Evolutionary conservation across 108 stramenopile species (phyloP).

Genomic region (Fragilaria radians): DNA sequence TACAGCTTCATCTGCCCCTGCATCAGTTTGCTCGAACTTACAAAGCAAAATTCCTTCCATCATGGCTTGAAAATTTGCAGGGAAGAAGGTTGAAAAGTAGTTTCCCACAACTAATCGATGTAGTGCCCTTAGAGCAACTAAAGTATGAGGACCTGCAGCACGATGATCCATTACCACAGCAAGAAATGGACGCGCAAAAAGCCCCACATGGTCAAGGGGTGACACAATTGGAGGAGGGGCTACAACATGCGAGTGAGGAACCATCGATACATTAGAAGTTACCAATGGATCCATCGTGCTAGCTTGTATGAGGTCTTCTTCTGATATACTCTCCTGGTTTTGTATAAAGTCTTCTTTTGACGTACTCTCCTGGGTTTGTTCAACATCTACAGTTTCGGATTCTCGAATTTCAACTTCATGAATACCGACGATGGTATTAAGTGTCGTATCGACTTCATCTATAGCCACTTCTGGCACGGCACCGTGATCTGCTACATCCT

Average conservation of each 20-base stretch:
- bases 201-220: constrained; percentile 28
- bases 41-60: constrained; percentile 61
- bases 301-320: background rate
- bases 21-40: constrained; percentile 86
- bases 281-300: constrained; percentile 3
- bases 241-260: background rate
- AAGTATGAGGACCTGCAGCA: constrained; percentile 82
- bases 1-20: constrained; percentile 84
- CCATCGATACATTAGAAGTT: background rate
- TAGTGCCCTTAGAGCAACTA: constrained; percentile 65
- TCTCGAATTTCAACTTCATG: background rate
- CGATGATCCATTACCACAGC: constrained; percentile 80
- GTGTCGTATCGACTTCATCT: constrained; percentile 3
- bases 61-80: constrained; percentile 1
- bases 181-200: constrained; percentile 61
- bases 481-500: background rate
- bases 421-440: constrained; percentile 3
- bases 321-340: too few species aligned
- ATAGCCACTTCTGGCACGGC: background rate
- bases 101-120: constrained; percentile 52
- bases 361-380: background rate
- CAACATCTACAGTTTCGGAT: background rate
- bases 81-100: background rate
- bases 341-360: background rate
- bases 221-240: constrained; percentile 8